Base-by-base conservation (phyloP, 2,329 filamentous ascomycete species). In the Penicillium sclerotiorum region DNA sequence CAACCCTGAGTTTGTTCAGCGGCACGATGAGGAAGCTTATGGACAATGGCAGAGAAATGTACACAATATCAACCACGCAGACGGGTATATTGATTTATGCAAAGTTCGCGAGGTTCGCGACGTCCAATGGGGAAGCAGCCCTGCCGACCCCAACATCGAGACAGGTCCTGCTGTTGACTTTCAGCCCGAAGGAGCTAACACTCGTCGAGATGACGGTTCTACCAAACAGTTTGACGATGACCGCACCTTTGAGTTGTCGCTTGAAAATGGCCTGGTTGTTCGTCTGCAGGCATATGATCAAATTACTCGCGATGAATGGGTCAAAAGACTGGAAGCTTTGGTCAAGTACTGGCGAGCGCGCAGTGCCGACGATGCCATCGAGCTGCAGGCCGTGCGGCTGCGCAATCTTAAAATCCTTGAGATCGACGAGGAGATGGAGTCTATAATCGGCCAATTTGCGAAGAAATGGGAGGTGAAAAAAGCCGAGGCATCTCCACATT, bases 381-480 rank as follows among this genome's bases (percentile, higher is more conserved):
- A 83, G 20, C 78, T 83, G 60, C 84, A 85, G 56, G 68, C 72
- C 1, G 77, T 83, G 4, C 78, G 84, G 17, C 71, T 75, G 45
- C 75, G 77, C 45, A 88, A 88, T 55, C 74, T 87, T 25, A 73
- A 79, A 35, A 70, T 77, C 5, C 73, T 88, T 43, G 79, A 81
- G 42, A 84, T 88, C 49, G 84, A 87, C 61, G 85, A 88, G 62
- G 80, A 84, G 56, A 76, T 80, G 57, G 85, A 88, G 66, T 83
- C 85, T 1, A 70, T 80, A 36, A 68, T 87, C n/a, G 85, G 84
- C 8, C 83, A 86, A 60, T 87, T 83, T 60, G 83, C 83, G 0
- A 74, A 77, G 56, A 87, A 87, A 60, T 88, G 85, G 85, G 85
- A 88, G 64, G 83, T 87, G 18, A 81, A 76, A 13, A 79, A 84